A percentile compares a stretch with the other conserved stretches of the same genome.
Evolutionary conservation across 495 filamentous ascomycete genomes (phyloP).

Genomic region (Talaromyces liani): DNA sequence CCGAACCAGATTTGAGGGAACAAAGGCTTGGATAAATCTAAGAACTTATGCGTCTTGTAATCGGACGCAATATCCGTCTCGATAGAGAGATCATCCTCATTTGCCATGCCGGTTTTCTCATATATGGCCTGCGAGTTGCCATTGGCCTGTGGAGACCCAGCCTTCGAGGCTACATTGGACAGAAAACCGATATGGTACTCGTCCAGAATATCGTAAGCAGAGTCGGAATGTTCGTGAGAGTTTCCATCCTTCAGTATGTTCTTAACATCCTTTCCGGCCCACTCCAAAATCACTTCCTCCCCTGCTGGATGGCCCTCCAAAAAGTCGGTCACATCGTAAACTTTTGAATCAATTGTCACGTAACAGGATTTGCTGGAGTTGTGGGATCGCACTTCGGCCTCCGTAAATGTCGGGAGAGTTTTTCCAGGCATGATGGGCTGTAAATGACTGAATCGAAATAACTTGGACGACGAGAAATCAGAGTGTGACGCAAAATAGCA

Average conservation of each 20-base stretch:
- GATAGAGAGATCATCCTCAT: constrained; percentile 74
- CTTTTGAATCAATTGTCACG: constrained; percentile 80
- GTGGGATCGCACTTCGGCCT: constrained; percentile 71
- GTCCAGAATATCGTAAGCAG: constrained; percentile 89
- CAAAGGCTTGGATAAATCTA: constrained; percentile 82
- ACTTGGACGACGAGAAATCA: background rate
- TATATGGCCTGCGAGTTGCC: constrained; percentile 46
- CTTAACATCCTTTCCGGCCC: constrained; percentile 79
- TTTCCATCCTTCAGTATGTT: constrained; percentile 76
- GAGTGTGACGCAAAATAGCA: background rate
- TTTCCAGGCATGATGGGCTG: constrained; percentile 37
- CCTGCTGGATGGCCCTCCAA: constrained; percentile 86
- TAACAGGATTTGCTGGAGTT: constrained; percentile 82
- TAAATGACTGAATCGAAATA: background rate
- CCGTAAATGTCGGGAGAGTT: constrained; percentile 70
- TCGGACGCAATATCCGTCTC: constrained; percentile 72
- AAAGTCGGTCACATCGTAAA: constrained; percentile 93
- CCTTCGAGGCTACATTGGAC: constrained; percentile 22
- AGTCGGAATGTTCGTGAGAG: constrained; percentile 79
- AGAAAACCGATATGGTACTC: constrained; percentile 80
- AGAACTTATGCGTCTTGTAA: constrained; percentile 82
- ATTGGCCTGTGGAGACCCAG: constrained; percentile 36
- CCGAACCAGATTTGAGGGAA: constrained; percentile 84
- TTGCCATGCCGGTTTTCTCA: constrained; percentile 75
- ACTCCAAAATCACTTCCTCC: constrained; percentile 77